Evolutionary conservation across 306 rosid species (phyloP), one percentile per base, ranked within the genome.

Genomic region (Vigna angularis): DNA sequence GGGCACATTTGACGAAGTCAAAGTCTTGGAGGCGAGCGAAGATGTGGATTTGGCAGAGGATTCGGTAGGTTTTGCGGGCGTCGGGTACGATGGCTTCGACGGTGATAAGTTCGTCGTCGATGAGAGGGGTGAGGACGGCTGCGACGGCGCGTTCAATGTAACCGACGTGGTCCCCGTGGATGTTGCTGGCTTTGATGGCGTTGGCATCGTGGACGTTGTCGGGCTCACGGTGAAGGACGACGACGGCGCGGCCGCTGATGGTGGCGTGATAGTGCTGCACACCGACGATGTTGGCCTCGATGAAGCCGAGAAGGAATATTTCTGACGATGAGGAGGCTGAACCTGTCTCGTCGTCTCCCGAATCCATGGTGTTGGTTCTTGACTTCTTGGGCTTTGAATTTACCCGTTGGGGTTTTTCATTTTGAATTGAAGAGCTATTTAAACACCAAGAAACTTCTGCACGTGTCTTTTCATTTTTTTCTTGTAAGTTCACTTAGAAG

Each of bases 191-290:
- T 55, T 72, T 83, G 77, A 93, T 91, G 80, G 98, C 95, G 88
- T 91, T 84, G 0, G 88, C 3, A 42, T 91, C 97, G 84, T 83
- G 44, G 0, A 83, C 79, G 52, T 93, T 91, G 45, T 81, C 83
- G 9, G 97, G 92, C n/a, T 93, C 97, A 1, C 98, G 92, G 16
- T 86, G 74, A 0, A 93, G 83, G 56, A 89, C 93, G 64, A 91
- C 93, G 86, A 91, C 81, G 57, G 87, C 90, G 5, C 93, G 90
- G 73, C 94, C 94, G 68, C 62, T 86, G 75, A 93, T 73, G 8
- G 66, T 81, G 82, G 88, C 93, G 18, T 87, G 26, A 78, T 88
- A 84, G 93, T 88, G 28, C 6, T 78, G 78, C 10, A 81, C 3
- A 6, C 96, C 98, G 6, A 91, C 98, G 30, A 93, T 86, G 87